Evolutionary conservation across 176 grass and related monocot genomes (phyloP).

Genomic region (Poa pratensis): DNA sequence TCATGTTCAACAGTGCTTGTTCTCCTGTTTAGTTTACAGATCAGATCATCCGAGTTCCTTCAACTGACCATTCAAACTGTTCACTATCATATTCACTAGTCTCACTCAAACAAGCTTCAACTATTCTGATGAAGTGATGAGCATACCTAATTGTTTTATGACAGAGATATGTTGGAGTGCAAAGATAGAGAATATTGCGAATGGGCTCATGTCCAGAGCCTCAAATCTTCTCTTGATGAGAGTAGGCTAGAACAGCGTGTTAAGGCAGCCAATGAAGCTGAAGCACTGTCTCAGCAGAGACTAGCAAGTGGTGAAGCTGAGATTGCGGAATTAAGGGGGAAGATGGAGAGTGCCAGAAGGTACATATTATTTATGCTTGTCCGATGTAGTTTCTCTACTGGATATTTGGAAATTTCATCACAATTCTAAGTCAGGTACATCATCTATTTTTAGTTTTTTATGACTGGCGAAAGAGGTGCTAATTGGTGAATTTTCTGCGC

Average conservation of each 20-base stretch:
- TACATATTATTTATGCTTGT: constrained; percentile 24
- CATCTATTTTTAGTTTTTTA: constrained; percentile 14
- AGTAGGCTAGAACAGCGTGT: constrained; percentile 87
- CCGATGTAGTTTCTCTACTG: background rate
- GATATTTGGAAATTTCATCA: background rate
- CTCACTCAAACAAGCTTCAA: background rate
- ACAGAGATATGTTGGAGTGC: constrained; percentile 76
- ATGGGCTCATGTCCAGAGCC: constrained; percentile 74
- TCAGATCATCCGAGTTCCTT: constrained; percentile 24
- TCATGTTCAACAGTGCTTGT: background rate
- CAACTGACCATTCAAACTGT: background rate
- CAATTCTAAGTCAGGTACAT: background rate
- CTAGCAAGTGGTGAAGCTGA: constrained; percentile 87
- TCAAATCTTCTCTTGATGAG: constrained; percentile 91
- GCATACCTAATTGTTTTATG: constrained; percentile 33
- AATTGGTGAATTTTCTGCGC: constrained; percentile 21
- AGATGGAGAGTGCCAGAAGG: constrained; percentile 74
- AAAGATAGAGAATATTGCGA: constrained; percentile 70
- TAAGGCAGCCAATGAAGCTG: constrained; percentile 94
- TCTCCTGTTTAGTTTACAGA: constrained; percentile 20
- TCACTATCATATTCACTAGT: constrained; percentile 26
- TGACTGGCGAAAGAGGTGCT: background rate
- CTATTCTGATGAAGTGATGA: constrained; percentile 14
- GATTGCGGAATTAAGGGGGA: constrained; percentile 82
- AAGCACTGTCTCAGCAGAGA: constrained; percentile 90